Conservation (phyloP, 192 early-diverging fungal genomes). For the Backusella luteola region DNA sequence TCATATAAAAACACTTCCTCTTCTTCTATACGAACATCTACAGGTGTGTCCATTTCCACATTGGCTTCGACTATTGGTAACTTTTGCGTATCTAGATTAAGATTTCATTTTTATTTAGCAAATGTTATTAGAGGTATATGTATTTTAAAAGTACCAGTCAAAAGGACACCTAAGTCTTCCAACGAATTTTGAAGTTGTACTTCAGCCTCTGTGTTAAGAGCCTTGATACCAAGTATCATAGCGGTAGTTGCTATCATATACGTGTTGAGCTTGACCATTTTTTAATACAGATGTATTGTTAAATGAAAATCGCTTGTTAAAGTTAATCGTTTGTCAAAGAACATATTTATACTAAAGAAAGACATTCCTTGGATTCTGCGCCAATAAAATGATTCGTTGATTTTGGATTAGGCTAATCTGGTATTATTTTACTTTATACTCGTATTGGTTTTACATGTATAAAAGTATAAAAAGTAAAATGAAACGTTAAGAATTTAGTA, state of each 20-base stretch:
- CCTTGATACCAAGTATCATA: not conserved
- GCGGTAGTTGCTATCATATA: not conserved
- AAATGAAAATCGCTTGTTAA: not conserved
- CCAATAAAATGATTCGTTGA: not conserved
- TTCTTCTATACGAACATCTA: no score
- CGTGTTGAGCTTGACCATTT: not conserved
- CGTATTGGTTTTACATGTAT: not conserved
- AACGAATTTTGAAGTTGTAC: not conserved
- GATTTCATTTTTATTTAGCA: not conserved
- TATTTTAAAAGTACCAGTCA: not conserved
- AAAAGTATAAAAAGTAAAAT: not conserved
- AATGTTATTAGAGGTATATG: not conserved
- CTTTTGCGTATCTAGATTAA: not conserved
- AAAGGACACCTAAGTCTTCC: not conserved
- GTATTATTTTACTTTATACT: not conserved
- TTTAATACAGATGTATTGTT: not conserved
- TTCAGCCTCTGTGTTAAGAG: not conserved
- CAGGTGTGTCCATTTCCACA: no score
- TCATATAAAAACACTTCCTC: not conserved
- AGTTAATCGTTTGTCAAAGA: not conserved
- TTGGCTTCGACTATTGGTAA: not conserved
- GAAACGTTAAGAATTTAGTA: not conserved
- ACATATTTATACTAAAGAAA: no score
- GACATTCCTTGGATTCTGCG: not conserved
- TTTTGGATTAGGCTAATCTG: not conserved